Conservation (phyloP, 352 stramenopile species). For the Globisporangium canariense region DNA sequence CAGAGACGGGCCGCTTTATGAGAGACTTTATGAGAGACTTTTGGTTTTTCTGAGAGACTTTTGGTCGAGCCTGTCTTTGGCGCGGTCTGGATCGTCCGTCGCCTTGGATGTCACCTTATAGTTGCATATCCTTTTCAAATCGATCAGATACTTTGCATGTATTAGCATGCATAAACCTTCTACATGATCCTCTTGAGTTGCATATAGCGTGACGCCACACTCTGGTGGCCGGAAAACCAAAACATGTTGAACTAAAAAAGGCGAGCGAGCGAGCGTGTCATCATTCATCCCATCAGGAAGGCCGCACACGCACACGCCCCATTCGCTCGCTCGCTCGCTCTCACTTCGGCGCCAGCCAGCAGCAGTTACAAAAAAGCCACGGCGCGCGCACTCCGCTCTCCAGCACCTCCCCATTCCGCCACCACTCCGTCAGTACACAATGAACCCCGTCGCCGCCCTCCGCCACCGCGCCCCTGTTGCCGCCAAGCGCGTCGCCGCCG, state of each 20-base stretch:
- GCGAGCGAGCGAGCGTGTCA: background rate
- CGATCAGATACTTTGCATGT: background rate
- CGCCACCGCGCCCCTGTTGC: slow-evolving; percentile 3
- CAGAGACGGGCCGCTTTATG: slow-evolving; percentile 7
- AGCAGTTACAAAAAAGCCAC: slow-evolving; percentile 12
- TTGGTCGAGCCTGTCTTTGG: slow-evolving; percentile 3
- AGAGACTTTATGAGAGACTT: slow-evolving; percentile 11
- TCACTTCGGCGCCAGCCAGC: background rate
- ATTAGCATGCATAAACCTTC: no score
- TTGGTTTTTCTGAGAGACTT: slow-evolving; percentile 9
- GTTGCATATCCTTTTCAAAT: background rate
- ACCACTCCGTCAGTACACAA: background rate
- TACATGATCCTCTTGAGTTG: background rate
- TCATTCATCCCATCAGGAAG: slow-evolving; percentile 2
- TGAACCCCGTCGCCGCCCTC: slow-evolving; percentile 9
- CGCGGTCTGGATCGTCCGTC: background rate
- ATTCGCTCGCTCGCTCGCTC: background rate
- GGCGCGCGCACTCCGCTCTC: slow-evolving; percentile 1
- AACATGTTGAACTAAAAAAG: slow-evolving; percentile 10
- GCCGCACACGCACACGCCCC: background rate
- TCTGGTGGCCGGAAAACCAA: background rate
- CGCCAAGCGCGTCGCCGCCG: slow-evolving; percentile 9
- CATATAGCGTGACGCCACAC: background rate
- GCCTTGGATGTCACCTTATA: background rate
- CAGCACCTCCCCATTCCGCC: background rate